phyloP scores from a whole-genome alignment of 208 protist species.

The Borovskyia barvae region DNA sequence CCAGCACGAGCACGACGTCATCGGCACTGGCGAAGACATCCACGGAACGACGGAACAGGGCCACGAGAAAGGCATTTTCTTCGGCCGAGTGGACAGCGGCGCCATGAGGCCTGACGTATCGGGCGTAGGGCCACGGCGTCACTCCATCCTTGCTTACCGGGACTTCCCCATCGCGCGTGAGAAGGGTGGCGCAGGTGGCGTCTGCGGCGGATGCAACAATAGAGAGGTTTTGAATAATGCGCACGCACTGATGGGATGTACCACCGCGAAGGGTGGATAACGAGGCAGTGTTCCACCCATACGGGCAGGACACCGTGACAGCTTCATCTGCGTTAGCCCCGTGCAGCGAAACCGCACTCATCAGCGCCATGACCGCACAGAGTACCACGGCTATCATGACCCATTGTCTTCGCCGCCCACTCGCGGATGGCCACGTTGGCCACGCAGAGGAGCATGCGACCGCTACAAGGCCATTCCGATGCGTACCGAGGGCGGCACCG shows the following conservation, averaged over 20 bases:
- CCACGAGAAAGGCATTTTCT: slow-evolving; percentile 8
- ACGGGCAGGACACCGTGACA: slow-evolving; percentile 16
- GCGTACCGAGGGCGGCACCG: too few relatives aligned
- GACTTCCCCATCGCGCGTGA: background rate
- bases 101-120: slow-evolving; percentile 12
- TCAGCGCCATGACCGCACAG: too few relatives aligned
- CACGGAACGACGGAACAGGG: background rate
- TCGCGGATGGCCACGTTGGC: too few relatives aligned
- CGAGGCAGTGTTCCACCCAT: slow-evolving; percentile 14
- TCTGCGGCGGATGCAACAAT: slow-evolving; percentile 4
- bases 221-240: slow-evolving; percentile 1
- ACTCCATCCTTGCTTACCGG: slow-evolving; percentile 12
- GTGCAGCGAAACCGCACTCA: too few relatives aligned
- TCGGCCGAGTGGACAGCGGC: slow-evolving; percentile 6
- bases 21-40: background rate
- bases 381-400: too few relatives aligned
- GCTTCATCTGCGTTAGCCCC: too few relatives aligned
- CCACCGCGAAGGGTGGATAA: background rate
- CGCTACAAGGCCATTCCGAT: too few relatives aligned
- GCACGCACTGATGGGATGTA: slow-evolving; percentile 9
- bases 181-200: slow-evolving; percentile 6
- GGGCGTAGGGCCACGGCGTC: slow-evolving; percentile 21
- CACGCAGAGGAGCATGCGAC: too few relatives aligned
- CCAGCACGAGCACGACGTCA: slow-evolving; percentile 13
- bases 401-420: too few relatives aligned